phyloP scores from a whole-genome alignment of 768 basidiomycete species.

The Boletus vermiculosoides region DNA sequence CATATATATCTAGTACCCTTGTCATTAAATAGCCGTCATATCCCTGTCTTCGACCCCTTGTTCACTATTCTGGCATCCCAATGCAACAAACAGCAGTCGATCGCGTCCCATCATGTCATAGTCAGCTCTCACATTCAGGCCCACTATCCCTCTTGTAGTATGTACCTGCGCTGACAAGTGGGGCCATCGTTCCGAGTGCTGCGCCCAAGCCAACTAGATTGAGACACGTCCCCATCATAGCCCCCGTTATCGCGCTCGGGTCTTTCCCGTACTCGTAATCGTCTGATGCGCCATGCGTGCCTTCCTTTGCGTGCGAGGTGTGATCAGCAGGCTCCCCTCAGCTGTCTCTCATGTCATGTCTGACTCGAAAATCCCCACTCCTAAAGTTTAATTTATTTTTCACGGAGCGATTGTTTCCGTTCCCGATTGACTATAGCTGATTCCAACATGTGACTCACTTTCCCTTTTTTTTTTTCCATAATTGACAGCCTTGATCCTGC shows the following conservation, averaged over 20 bases:
- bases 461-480: neutral
- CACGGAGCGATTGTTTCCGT: conserved; percentile 1
- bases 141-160: neutral
- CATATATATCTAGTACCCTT: conserved; percentile 3
- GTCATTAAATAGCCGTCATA: conserved; percentile 18
- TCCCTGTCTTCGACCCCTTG: neutral
- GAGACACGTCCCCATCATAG: neutral
- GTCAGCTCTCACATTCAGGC: neutral
- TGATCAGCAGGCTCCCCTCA: neutral
- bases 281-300: neutral
- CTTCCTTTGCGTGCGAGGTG: neutral
- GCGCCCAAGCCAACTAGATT: conserved; percentile 2
- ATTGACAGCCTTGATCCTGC: neutral
- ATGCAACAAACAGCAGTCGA: neutral
- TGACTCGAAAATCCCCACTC: neutral
- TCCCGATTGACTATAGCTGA: neutral
- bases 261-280: neutral
- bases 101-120: neutral
- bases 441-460: no score
- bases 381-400: conserved; percentile 4
- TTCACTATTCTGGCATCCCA: neutral
- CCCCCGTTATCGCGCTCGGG: neutral
- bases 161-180: neutral
- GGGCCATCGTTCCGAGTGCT: neutral
- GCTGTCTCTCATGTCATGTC: neutral